Conservation (phyloP, 1,284 basidiomycete genomes). For the Puccinia coronata region DNA sequence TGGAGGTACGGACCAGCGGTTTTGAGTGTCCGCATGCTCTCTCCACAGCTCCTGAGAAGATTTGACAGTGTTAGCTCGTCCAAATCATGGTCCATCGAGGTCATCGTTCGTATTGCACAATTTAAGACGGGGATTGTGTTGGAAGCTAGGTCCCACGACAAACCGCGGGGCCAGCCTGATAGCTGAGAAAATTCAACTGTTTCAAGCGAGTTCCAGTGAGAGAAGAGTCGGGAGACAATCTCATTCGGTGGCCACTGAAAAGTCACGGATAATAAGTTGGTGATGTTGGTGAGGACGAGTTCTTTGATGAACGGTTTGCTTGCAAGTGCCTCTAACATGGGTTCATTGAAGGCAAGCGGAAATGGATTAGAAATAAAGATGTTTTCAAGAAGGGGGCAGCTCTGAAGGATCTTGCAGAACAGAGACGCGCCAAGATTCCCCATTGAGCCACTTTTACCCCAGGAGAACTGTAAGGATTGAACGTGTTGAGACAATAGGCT, state of each 20-base stretch:
- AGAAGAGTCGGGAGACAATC: not conserved
- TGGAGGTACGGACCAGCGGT: not conserved
- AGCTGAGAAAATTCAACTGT: not conserved
- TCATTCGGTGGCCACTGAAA: not conserved
- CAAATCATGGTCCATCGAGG: not conserved
- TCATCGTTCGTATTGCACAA: not conserved
- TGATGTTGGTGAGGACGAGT: not conserved
- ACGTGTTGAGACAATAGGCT: not conserved
- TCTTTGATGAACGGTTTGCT: not conserved
- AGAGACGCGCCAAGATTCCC: not conserved
- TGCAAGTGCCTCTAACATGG: not conserved
- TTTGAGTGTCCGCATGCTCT: not conserved
- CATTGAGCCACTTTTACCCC: not conserved
- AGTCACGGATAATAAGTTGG: too few relatives aligned
- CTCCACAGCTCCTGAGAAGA: not conserved
- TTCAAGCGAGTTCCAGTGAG: not conserved
- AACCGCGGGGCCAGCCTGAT: not conserved
- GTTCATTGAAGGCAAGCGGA: not conserved
- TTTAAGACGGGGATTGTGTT: not conserved
- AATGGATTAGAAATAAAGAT: not conserved
- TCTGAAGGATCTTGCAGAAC: not conserved
- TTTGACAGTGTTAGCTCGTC: not conserved
- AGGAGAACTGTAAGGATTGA: constrained; percentile 7
- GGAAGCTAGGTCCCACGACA: not conserved
- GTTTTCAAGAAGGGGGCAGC: constrained; percentile 6